Percentiles rank a stretch among this genome's conserved stretches.
phyloP scores from a whole-genome alignment of 768 basidiomycete species.

The Russula dissimulans region DNA sequence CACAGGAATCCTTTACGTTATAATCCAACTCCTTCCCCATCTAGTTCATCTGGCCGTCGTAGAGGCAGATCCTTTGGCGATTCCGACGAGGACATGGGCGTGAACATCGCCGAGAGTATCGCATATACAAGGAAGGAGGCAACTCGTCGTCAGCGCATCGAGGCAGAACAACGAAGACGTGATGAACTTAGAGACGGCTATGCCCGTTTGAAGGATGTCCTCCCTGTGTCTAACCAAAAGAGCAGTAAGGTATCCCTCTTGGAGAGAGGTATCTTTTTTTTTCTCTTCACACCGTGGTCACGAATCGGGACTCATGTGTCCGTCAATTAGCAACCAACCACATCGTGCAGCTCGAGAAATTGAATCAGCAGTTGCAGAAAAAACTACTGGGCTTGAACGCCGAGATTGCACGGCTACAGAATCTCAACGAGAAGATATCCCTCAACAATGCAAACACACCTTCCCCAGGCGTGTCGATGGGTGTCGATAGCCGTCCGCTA shows the following conservation, averaged over 20 bases:
- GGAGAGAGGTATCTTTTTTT: conserved; percentile 56
- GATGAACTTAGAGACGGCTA: conserved; percentile 89
- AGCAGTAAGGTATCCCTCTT: conserved; percentile 83
- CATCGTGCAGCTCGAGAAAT: conserved; percentile 61
- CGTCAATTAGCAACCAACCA: conserved; percentile 58
- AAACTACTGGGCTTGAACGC: conserved; percentile 57
- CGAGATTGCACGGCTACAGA: conserved; percentile 61
- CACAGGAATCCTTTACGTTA: conserved; percentile 63
- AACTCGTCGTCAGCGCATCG: conserved; percentile 73
- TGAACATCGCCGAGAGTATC: conserved; percentile 57
- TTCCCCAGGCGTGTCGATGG: conserved; percentile 40
- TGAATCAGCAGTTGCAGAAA: conserved; percentile 61
- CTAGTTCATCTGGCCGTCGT: conserved; percentile 61
- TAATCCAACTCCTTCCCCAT: conserved; percentile 74
- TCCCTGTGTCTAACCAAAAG: conserved; percentile 84
- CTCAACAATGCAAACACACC: conserved; percentile 48
- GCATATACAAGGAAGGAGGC: conserved; percentile 78
- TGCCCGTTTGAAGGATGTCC: conserved; percentile 76
- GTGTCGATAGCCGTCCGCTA: conserved; percentile 41
- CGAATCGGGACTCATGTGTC: conserved; percentile 4
- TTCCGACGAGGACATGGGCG: conserved; percentile 60
- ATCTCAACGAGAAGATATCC: conserved; percentile 78
- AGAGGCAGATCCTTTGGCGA: conserved; percentile 61
- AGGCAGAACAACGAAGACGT: conserved; percentile 82
- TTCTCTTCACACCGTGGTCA: neutral